Conservation (phyloP, 192 early-diverging fungal species). For the Backusella mclennaniae region DNA sequence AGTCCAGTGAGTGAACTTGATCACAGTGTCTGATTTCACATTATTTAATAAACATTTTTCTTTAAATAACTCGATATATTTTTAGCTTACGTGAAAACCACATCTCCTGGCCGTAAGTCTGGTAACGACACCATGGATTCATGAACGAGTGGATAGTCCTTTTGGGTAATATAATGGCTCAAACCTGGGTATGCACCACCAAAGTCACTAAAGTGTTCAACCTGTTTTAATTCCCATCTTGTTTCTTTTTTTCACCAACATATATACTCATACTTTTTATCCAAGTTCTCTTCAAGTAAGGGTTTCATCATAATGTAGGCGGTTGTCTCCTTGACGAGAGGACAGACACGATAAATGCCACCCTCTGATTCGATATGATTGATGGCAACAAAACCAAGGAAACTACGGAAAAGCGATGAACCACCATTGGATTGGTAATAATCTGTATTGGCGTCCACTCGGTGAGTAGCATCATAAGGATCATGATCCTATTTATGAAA, state of each 20-base stretch:
- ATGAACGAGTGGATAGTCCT: slow-evolving; percentile 29
- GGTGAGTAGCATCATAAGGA: slow-evolving; percentile 33
- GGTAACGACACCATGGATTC: slow-evolving; percentile 27
- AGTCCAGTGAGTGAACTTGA: slow-evolving; percentile 28
- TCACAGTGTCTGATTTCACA: slow-evolving; percentile 16
- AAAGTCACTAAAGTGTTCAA: slow-evolving; percentile 16
- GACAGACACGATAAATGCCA: slow-evolving; percentile 26
- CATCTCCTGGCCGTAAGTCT: slow-evolving; percentile 26
- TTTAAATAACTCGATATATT: not conserved
- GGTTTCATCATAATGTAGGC: slow-evolving; percentile 33
- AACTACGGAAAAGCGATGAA: slow-evolving; percentile 27
- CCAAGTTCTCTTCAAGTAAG: slow-evolving; percentile 15
- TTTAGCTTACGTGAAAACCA: slow-evolving; percentile 29
- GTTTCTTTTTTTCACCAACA: not conserved
- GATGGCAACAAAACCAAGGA: slow-evolving; percentile 32
- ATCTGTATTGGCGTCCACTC: slow-evolving; percentile 21
- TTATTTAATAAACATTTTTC: not conserved
- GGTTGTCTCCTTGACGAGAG: slow-evolving; percentile 23
- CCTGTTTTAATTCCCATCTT: not conserved
- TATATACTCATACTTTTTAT: slow-evolving; percentile 5
- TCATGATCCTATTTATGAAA: slow-evolving; percentile 19
- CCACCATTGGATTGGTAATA: slow-evolving; percentile 19
- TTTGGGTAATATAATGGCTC: slow-evolving; percentile 14
- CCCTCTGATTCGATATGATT: slow-evolving; percentile 20
- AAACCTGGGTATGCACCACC: slow-evolving; percentile 21